These are phyloP conservation scores for Corylus americana DNA, from an alignment of 306 rosid species.

Conservation along the genomic window DNA sequence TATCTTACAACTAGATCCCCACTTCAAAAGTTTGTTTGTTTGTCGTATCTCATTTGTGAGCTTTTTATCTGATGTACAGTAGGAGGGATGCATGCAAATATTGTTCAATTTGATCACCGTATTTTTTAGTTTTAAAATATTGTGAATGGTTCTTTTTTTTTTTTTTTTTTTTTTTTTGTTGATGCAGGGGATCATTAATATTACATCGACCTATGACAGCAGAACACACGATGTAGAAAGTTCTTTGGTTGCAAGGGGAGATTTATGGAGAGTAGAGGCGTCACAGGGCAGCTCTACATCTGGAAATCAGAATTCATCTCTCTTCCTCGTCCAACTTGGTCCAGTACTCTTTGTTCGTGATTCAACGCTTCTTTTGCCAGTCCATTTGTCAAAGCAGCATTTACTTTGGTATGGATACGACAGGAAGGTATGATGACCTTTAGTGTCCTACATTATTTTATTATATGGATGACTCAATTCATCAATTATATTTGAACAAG, in stretches of 20 bases:
- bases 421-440: constrained; percentile 67
- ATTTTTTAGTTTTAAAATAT: constrained; percentile 18
- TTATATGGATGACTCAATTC: neutral
- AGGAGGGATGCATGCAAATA: neutral
- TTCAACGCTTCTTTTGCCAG: constrained; percentile 90
- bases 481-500: neutral
- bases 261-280: constrained; percentile 95
- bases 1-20: too few relatives aligned
- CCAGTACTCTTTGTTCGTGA: constrained; percentile 91
- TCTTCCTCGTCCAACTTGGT: constrained; percentile 93
- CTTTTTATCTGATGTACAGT: neutral
- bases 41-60: neutral
- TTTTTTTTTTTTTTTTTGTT: neutral
- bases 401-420: constrained; percentile 99
- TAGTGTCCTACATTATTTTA: constrained; percentile 11
- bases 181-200: constrained; percentile 68
- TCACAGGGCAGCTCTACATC: constrained; percentile 76
- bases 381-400: constrained; percentile 93
- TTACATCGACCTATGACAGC: constrained; percentile 83
- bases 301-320: constrained; percentile 77
- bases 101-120: neutral
- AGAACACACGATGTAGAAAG: constrained; percentile 83
- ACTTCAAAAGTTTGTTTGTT: neutral
- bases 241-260: constrained; percentile 91
- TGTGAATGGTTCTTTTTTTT: constrained; percentile 24